A percentile compares a stretch with the other conserved stretches of the same genome.
phyloP scores from a whole-genome alignment of 345 rosid species.

The Conringia planisiliqua region DNA sequence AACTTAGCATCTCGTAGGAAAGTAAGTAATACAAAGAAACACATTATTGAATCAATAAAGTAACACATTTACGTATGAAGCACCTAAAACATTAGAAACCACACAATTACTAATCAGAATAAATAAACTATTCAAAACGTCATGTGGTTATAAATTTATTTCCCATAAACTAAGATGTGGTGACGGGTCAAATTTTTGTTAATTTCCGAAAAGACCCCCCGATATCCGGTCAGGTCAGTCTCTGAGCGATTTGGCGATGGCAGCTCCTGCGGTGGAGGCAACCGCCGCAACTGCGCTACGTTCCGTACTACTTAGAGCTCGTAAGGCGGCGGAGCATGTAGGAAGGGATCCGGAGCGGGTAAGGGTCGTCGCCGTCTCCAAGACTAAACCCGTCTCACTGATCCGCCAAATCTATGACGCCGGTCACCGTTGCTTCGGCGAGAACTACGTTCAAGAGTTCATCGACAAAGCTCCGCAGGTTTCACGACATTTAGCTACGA shows the following conservation, averaged over 20 bases:
- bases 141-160: background rate
- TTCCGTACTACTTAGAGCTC: conserved; percentile 63
- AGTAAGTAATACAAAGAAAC: too few relatives aligned
- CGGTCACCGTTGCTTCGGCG: conserved; percentile 87
- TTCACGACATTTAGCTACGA: background rate
- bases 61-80: background rate
- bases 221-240: too few relatives aligned
- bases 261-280: conserved; percentile 52
- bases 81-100: background rate
- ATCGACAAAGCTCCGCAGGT: conserved; percentile 90
- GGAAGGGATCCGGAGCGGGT: conserved; percentile 50
- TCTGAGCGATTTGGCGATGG: conserved; percentile 38
- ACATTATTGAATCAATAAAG: too few relatives aligned
- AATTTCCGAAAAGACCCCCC: background rate
- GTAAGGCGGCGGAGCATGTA: conserved; percentile 59
- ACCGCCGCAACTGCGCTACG: conserved; percentile 63
- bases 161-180: background rate
- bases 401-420: conserved; percentile 82
- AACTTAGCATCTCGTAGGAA: too few relatives aligned
- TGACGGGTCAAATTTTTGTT: background rate
- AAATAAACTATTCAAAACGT: background rate
- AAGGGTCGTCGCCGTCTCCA: conserved; percentile 76
- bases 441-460: conserved; percentile 86
- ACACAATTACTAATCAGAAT: background rate
- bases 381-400: conserved; percentile 82